Conservation (phyloP, 2,329 filamentous ascomycete species). For the Sclerotinia borealis region DNA sequence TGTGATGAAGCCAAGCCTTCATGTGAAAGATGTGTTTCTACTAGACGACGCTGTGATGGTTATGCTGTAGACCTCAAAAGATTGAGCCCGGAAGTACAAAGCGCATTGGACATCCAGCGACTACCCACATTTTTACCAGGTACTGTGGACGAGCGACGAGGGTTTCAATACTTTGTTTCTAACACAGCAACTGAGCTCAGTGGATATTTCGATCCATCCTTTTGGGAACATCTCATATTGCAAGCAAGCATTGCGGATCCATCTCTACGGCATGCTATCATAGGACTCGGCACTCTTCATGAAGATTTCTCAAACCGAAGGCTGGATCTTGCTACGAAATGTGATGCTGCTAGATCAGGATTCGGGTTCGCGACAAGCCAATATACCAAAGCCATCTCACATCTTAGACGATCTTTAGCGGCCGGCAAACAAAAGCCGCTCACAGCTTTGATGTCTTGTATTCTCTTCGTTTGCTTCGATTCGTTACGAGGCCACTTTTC, state of each 20-base stretch:
- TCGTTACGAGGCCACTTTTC: slow-evolving; percentile 26
- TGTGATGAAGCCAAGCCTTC: slow-evolving; percentile 16
- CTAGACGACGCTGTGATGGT: slow-evolving; percentile 15
- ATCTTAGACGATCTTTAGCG: slow-evolving; percentile 23
- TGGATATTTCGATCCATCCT: slow-evolving; percentile 26
- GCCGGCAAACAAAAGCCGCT: slow-evolving; percentile 22
- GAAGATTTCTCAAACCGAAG: slow-evolving; percentile 25
- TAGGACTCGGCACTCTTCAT: slow-evolving; percentile 29
- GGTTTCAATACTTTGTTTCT: slow-evolving; percentile 27
- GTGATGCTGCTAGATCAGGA: slow-evolving; percentile 9
- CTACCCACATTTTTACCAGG: slow-evolving; percentile 22
- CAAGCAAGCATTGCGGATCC: slow-evolving; percentile 25
- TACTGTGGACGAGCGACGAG: slow-evolving; percentile 23
- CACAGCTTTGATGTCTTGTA: slow-evolving; percentile 28
- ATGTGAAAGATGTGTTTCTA: slow-evolving; percentile 13
- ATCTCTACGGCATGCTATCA: slow-evolving; percentile 27
- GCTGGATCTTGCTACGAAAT: slow-evolving; percentile 9
- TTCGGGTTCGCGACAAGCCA: slow-evolving; percentile 26
- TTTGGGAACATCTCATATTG: slow-evolving; percentile 28
- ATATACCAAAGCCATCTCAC: slow-evolving; percentile 29
- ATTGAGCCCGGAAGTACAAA: slow-evolving; percentile 1
- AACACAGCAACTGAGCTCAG: slow-evolving; percentile 25
- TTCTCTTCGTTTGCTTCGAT: slow-evolving; percentile 30
- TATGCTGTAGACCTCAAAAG: slow-evolving; percentile 5
- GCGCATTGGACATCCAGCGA: slow-evolving; percentile 15